Conservation (phyloP, 192 early-diverging fungal genomes). For the Piromyces finnis region DNA sequence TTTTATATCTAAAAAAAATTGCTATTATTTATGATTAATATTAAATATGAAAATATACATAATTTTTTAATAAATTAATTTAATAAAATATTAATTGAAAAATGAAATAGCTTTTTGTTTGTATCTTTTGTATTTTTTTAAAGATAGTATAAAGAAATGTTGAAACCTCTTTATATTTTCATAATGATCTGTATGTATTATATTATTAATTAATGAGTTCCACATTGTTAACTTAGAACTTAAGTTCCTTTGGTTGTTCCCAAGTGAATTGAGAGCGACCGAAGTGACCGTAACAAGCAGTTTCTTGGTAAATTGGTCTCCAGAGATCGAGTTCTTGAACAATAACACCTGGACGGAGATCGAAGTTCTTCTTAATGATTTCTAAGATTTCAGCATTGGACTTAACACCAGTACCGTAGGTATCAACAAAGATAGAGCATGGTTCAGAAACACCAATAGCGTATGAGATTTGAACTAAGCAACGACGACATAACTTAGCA, state of each 20-base stretch:
- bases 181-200: no score
- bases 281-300: constrained; percentile 92
- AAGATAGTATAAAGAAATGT: no score
- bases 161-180: no score
- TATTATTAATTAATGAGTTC: no score
- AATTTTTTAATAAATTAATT: no score
- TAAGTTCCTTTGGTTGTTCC: constrained; percentile 77
- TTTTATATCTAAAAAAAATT: no score
- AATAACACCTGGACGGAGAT: constrained; percentile 95
- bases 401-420: constrained; percentile 86
- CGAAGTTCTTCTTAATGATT: constrained; percentile 97
- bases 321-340: constrained; percentile 95
- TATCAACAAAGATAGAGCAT: constrained; percentile 87
- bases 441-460: constrained; percentile 97
- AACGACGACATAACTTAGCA: constrained; percentile 81
- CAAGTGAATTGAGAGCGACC: constrained; percentile 83
- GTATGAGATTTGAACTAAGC: constrained; percentile 91
- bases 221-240: not conserved
- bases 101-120: no score
- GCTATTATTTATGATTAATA: no score
- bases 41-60: no score
- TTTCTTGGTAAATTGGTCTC: constrained; percentile 93
- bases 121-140: no score
- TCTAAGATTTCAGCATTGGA: constrained; percentile 73
- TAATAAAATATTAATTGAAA: no score